Base-by-base conservation (phyloP, 495 filamentous ascomycete genomes). In the Daldinia loculata region DNA sequence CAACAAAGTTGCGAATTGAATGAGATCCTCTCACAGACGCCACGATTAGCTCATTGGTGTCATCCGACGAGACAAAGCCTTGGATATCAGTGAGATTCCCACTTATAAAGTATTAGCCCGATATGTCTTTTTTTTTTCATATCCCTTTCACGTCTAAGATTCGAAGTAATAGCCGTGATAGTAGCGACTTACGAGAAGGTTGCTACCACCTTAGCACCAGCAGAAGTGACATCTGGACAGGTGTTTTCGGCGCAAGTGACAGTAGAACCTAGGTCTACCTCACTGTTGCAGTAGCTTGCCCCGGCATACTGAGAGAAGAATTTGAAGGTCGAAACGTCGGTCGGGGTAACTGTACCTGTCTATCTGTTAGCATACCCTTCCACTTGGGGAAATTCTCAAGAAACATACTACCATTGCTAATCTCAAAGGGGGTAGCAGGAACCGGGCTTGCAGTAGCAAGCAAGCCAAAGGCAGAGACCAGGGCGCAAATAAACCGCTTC, bases 281-380 rank as follows among this genome's bases (percentile, higher is more conserved):
- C 82, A 56, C 70, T 81, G 38, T 86, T 81, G 77, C 92, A 95
- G 77, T 92, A 93, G 5, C 88, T 80, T 0, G 92, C 90, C 0
- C 84, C 89, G 1, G 91, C 81, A 76, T 90, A 95, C 74, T 95
- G 87, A 15, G 89, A 85, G 75, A 85, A 92, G 67, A 93, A 80
- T 4, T 83, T 78, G 51, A 95, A 79, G 43, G 85, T 80, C 24
- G 75, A 53, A n/a, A 89, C 74, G 32, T 85, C 76, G 1, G 67
- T 66, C 0, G 74, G 15, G 0, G 84, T 78, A 32, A 81, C 68
- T 1, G 69, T 30, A 2, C 52, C 70, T 74, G 65, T 39, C 57
- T 74, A 57, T 66, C 38, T 56, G 55, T 61, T 61, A 59, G 36
- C 29, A 29, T 67, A 9, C n/a, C 17, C 43, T 26, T 53, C 12